Conservation (phyloP, 176 grass and related monocot genomes). For the Poa annua region DNA sequence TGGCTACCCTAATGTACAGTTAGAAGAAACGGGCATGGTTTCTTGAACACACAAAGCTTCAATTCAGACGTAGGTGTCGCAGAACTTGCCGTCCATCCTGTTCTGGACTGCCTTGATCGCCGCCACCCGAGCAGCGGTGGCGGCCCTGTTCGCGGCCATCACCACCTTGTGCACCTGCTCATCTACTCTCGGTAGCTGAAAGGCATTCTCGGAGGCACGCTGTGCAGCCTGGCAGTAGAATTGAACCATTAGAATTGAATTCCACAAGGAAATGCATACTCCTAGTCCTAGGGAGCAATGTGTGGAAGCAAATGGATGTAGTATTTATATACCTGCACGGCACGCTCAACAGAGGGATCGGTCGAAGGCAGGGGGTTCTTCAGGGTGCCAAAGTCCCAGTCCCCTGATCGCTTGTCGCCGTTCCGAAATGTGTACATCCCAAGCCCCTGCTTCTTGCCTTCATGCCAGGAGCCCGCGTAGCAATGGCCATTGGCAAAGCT, state of each 20-base stretch:
- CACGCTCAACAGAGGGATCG: conserved; percentile 47
- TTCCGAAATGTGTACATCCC: conserved; percentile 64
- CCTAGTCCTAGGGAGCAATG: conserved; percentile 19
- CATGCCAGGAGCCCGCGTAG: conserved; percentile 83
- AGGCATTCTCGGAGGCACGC: conserved; percentile 43
- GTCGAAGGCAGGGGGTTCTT: conserved; percentile 39
- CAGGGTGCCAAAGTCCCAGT: conserved; percentile 56
- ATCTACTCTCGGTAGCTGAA: conserved; percentile 45
- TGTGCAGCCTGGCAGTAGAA: conserved; percentile 51
- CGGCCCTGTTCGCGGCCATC: conserved; percentile 51
- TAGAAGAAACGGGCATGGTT: conserved; percentile 48
- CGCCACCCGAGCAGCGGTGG: conserved; percentile 56
- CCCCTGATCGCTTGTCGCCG: conserved; percentile 54
- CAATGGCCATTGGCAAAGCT: conserved; percentile 64
- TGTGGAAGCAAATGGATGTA: not conserved
- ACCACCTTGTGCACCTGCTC: conserved; percentile 68
- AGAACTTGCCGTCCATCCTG: conserved; percentile 74
- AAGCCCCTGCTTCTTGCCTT: conserved; percentile 72
- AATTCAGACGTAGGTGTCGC: conserved; percentile 60
- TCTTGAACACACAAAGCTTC: conserved; percentile 22
- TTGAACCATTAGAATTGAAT: conserved; percentile 35
- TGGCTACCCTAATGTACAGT: conserved; percentile 69
- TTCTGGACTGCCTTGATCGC: conserved; percentile 77
- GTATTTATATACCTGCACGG: conserved; percentile 50
- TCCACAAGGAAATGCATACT: conserved; percentile 26